Base-by-base conservation (phyloP, 1,284 basidiomycete species). In the Ustilago trichophora region DNA sequence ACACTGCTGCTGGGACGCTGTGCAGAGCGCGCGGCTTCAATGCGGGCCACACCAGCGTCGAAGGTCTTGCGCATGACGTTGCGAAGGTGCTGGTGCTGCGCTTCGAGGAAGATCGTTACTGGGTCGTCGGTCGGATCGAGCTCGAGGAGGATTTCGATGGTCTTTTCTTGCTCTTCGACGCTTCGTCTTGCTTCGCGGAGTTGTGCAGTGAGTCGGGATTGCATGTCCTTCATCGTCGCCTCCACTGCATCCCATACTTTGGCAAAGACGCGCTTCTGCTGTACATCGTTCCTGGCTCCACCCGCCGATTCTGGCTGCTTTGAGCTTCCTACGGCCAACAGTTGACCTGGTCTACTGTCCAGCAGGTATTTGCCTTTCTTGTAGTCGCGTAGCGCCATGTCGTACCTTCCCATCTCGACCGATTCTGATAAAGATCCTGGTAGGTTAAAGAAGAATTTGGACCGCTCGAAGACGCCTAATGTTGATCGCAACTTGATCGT, bases 371-470 rank as follows among this genome's bases (percentile, higher is more conserved):
- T 91, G 29, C 95, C 96, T 82, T 97, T 97, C 83, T 96, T 96
- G 85, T 98, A 99, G 74, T 97, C 94, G 31, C 93, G 88, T 75
- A 98, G 85, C 0, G 93, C 94, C 33, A 90, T 88, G 67, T 98
- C 96, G 79, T 95, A 98, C 56, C 91, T 90, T 0, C 72, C 77
- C n/a, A 58, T 47, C 24, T 83, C 93, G 44, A 98, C 91, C 16
- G 87, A 90, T 80, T 96, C 95, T 21, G 91, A 87, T n/a, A 99
- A 87, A 37, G 90, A 89, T 19, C 91, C 90, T 0, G 96, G 95
- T 18, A 99, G 86, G 78, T 97, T 98, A 87, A 98, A 98, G 82
- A 98, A 93, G 86, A 98, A 99, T 76, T 94, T 96, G 53, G 91
- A 94, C 41, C 93, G 87, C 72, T 98, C 95, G 73, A 99, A 98